These are phyloP conservation scores for Ogataea philodendri DNA, from an alignment of 805 yeast species.

Conservation along the genomic window DNA sequence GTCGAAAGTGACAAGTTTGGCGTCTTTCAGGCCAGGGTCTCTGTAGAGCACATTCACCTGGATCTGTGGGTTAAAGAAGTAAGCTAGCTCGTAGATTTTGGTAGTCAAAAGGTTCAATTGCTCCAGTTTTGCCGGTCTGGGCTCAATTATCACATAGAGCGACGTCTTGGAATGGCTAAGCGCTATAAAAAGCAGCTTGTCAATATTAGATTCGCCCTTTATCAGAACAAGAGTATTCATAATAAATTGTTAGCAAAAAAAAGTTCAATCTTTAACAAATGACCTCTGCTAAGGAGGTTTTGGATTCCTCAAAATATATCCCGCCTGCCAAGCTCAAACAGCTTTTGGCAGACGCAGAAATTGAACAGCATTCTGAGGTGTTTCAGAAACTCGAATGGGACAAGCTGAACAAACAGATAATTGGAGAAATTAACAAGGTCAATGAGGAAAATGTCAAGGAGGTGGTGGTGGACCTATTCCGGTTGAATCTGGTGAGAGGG, in stretches of 20 bases:
- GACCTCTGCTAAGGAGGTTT: conserved; percentile 35
- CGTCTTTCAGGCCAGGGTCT: not conserved
- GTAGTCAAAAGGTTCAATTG: conserved; percentile 1
- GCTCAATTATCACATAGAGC: not conserved
- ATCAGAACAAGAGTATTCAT: conserved; percentile 5
- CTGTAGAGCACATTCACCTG: conserved; percentile 3
- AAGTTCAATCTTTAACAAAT: conserved; percentile 4
- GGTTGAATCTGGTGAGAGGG: conserved; percentile 58
- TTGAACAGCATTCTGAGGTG: conserved; percentile 32
- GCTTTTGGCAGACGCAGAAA: conserved; percentile 32
- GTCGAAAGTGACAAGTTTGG: not conserved
- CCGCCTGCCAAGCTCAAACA: conserved; percentile 53
- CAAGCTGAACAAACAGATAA: conserved; percentile 44
- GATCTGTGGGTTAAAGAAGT: conserved; percentile 1
- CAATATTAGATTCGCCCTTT: not conserved
- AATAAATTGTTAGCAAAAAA: not conserved
- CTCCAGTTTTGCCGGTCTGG: not conserved
- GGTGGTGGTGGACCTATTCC: conserved; percentile 49
- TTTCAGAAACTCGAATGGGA: conserved; percentile 61
- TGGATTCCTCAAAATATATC: conserved; percentile 48
- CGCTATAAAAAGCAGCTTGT: not conserved
- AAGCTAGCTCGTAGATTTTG: conserved; percentile 3
- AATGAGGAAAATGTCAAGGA: conserved; percentile 46
- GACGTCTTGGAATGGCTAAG: not conserved
- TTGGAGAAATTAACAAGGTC: conserved; percentile 47